Evolutionary conservation across 495 filamentous ascomycete genomes (phyloP).

Genomic region (Evansstolkia leycettana): DNA sequence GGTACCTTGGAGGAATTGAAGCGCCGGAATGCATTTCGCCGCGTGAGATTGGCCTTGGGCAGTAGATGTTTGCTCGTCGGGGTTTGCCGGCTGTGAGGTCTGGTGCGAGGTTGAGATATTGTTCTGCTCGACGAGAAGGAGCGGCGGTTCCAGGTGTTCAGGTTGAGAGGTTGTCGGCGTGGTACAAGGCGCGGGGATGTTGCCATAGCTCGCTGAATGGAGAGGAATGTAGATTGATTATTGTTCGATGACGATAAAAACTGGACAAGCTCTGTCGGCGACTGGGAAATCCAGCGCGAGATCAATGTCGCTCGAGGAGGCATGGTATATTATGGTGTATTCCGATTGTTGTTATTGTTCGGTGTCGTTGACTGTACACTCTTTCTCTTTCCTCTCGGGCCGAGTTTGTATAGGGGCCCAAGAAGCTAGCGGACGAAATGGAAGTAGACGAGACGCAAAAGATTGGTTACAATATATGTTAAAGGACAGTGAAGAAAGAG

Average conservation of each 20-base stretch:
- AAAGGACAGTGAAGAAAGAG: too few species aligned
- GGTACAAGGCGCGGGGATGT: neutral
- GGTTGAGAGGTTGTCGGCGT: too few species aligned
- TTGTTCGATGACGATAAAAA: neutral
- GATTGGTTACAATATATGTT: too few species aligned
- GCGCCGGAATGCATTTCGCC: constrained; percentile 9
- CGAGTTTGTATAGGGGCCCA: too few species aligned
- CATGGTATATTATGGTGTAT: neutral
- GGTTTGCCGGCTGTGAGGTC: neutral
- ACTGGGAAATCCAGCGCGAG: constrained; percentile 15
- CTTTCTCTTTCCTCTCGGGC: too few species aligned
- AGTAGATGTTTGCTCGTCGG: neutral
- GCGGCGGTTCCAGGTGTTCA: constrained; percentile 1
- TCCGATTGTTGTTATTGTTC: too few species aligned
- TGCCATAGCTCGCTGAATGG: neutral
- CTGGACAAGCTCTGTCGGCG: constrained; percentile 8
- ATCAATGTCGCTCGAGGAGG: constrained; percentile 4
- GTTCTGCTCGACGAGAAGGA: neutral
- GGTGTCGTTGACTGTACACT: too few species aligned
- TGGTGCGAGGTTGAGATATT: neutral
- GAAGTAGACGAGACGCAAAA: too few species aligned
- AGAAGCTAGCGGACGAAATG: too few species aligned
- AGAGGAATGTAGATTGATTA: neutral
- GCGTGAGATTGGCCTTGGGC: neutral
- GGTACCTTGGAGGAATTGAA: constrained; percentile 16